phyloP scores from a whole-genome alignment of 352 stramenopile genomes.

The Globisporangium ultimum region DNA sequence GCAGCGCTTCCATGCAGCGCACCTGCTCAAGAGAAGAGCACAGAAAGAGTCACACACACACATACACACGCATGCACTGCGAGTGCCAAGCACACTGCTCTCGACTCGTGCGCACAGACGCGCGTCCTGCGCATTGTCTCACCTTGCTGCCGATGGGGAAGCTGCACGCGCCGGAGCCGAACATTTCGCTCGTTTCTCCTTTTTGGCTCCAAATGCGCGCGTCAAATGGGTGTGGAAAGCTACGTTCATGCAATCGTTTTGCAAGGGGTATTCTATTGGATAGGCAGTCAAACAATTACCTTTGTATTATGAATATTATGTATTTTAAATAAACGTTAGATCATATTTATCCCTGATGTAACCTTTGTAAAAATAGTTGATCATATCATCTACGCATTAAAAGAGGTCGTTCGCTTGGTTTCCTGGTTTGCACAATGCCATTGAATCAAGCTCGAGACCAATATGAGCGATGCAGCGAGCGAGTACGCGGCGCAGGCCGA shows the following conservation, averaged over 20 bases:
- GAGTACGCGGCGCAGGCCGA: slow-evolving; percentile 74
- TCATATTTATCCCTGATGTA: too few relatives aligned
- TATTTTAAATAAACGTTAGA: background rate
- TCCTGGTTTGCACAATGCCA: too few relatives aligned
- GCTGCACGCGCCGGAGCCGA: slow-evolving; percentile 27
- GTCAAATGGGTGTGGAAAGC: slow-evolving; percentile 10
- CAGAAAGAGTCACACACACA: too few relatives aligned
- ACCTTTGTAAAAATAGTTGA: too few relatives aligned
- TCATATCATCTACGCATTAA: background rate
- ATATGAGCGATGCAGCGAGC: slow-evolving; percentile 16
- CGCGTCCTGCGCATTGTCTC: too few relatives aligned
- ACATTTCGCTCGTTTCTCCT: slow-evolving; percentile 19
- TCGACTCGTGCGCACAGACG: background rate
- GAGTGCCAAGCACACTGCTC: too few relatives aligned
- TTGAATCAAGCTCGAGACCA: background rate
- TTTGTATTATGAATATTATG: slow-evolving; percentile 2
- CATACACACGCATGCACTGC: background rate
- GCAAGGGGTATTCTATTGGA: slow-evolving; percentile 1
- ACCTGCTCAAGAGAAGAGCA: slow-evolving; percentile 20
- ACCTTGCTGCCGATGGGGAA: slow-evolving; percentile 45
- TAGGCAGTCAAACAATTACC: background rate
- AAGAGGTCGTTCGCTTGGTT: background rate
- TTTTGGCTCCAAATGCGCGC: background rate
- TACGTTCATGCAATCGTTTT: background rate
- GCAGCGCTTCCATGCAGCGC: slow-evolving; percentile 63